Evolutionary conservation across 164 flowering plant genomes (phyloP).

Genomic region (Pachysandra terminalis): DNA sequence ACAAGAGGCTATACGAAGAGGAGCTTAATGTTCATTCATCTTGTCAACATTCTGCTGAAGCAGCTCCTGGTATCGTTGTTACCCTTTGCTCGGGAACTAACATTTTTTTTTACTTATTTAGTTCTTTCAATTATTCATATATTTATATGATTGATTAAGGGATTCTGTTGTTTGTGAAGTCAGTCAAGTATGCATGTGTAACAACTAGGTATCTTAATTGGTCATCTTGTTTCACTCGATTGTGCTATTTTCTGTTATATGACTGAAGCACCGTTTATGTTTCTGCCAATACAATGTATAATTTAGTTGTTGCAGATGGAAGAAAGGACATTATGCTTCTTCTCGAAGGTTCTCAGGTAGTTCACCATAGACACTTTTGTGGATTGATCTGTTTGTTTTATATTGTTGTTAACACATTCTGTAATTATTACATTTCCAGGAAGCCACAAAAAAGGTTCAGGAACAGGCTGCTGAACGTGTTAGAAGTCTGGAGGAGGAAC

Average conservation of each 20-base stretch:
- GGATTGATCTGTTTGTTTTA: not conserved
- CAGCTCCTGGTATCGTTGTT: conserved; percentile 41
- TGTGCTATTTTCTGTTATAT: not conserved
- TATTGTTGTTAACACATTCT: not conserved
- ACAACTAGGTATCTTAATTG: not conserved
- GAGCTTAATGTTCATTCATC: conserved; percentile 56
- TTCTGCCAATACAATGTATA: not conserved
- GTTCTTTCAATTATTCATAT: not conserved
- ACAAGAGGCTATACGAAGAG: conserved; percentile 89
- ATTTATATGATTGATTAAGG: too few relatives aligned
- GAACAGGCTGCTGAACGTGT: conserved; percentile 51
- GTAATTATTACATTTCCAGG: conserved; percentile 31
- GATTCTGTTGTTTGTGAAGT: not conserved
- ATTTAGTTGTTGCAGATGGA: conserved; percentile 37
- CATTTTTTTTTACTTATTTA: too few relatives aligned
- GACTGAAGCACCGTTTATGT: not conserved
- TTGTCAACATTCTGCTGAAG: conserved; percentile 31
- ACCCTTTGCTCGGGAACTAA: not conserved
- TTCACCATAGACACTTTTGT: not conserved
- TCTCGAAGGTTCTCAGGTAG: conserved; percentile 67
- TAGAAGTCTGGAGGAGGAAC: conserved; percentile 67
- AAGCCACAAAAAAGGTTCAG: conserved; percentile 47
- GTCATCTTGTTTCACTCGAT: not conserved
- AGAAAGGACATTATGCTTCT: conserved; percentile 45
- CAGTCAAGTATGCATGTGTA: not conserved